phyloP scores from a whole-genome alignment of 2,329 filamentous ascomycete species.

The Coleophoma cylindrospora region DNA sequence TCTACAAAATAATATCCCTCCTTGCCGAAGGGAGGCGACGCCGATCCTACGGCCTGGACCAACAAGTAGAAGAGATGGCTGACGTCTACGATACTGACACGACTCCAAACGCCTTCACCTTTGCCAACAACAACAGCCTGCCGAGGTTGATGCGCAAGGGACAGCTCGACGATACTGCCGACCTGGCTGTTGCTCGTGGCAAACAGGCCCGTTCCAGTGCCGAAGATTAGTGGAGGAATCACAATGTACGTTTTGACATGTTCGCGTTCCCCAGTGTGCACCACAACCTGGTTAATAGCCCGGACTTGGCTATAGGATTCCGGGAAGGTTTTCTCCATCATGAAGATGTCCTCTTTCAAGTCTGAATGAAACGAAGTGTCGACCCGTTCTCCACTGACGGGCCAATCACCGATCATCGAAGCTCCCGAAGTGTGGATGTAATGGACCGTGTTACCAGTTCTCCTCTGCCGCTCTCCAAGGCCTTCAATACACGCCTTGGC shows the following conservation, averaged over 20 bases:
- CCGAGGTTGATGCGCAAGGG: background rate
- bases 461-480: constrained; percentile 31
- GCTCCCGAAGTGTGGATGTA: constrained; percentile 39
- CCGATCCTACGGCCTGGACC: constrained; percentile 23
- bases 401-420: constrained; percentile 37
- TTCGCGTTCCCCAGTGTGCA: constrained; percentile 31
- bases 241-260: constrained; percentile 40
- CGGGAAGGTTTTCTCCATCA: constrained; percentile 28
- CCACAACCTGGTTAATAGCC: constrained; percentile 36
- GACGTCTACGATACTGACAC: constrained; percentile 41
- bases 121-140: constrained; percentile 15
- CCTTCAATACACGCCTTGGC: constrained; percentile 37
- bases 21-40: constrained; percentile 28
- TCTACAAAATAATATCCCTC: constrained; percentile 37
- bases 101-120: constrained; percentile 32
- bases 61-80: constrained; percentile 34
- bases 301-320: constrained; percentile 35
- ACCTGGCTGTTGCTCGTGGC: constrained; percentile 34
- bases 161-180: constrained; percentile 26
- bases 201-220: constrained; percentile 36
- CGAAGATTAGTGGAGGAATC: constrained; percentile 42
- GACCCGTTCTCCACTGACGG: constrained; percentile 26
- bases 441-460: constrained; percentile 29
- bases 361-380: constrained; percentile 34
- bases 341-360: constrained; percentile 36